These are phyloP conservation scores for Telfairia occidentalis DNA, from an alignment of 331 rosid species.

Conservation along the genomic window DNA sequence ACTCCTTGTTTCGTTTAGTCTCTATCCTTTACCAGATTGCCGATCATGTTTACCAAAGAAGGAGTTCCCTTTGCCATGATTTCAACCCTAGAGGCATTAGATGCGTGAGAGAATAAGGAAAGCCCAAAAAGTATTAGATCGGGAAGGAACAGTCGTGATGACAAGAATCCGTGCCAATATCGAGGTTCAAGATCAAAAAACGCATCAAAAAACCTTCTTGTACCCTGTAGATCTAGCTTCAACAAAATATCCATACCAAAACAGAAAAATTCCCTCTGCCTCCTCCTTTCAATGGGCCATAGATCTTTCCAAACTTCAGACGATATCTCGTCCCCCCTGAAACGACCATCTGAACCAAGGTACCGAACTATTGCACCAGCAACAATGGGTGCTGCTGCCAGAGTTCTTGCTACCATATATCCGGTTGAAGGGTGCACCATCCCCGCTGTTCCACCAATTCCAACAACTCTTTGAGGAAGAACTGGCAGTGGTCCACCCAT, in stretches of 20 bases:
- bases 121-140: slow-evolving; percentile 68
- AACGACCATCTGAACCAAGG: slow-evolving; percentile 49
- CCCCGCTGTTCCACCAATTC: slow-evolving; percentile 96
- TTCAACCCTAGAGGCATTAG: slow-evolving; percentile 74
- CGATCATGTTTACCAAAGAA: slow-evolving; percentile 82
- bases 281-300: slow-evolving; percentile 88
- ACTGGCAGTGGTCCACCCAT: slow-evolving; percentile 97
- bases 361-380: slow-evolving; percentile 64
- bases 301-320: slow-evolving; percentile 76
- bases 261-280: slow-evolving; percentile 97
- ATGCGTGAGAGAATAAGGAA: slow-evolving; percentile 85
- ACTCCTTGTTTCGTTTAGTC: slow-evolving; percentile 28
- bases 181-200: slow-evolving; percentile 90
- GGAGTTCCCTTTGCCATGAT: slow-evolving; percentile 93
- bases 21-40: slow-evolving; percentile 74
- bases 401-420: slow-evolving; percentile 96
- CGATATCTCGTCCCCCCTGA: slow-evolving; percentile 47
- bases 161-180: slow-evolving; percentile 94
- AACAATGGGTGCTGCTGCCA: slow-evolving; percentile 88
- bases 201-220: slow-evolving; percentile 78
- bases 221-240: slow-evolving; percentile 81
- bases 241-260: slow-evolving; percentile 92
- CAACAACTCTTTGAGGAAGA: slow-evolving; percentile 90
- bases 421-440: slow-evolving; percentile 99
- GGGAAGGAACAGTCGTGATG: slow-evolving; percentile 84